Percentiles rank a stretch among this genome's conserved stretches.
These are phyloP conservation scores for Coemansia sp. DNA, from an alignment of 192 early-diverging fungal species.

Conservation along the genomic window DNA sequence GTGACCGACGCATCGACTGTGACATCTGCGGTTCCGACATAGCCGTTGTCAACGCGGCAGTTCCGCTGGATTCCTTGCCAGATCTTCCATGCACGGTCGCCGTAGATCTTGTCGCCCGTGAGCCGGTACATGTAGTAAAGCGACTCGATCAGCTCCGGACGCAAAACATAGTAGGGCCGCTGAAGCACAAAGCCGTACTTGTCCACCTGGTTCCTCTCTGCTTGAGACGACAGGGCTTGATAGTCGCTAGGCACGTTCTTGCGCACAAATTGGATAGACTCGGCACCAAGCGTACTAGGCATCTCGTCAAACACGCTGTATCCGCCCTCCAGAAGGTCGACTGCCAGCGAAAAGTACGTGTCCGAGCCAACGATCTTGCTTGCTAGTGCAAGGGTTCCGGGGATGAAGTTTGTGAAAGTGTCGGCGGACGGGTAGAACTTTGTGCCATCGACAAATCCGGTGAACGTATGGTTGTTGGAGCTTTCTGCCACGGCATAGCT, in stretches of 20 bases:
- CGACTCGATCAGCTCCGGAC: slow-evolving; percentile 77
- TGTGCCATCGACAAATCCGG: slow-evolving; percentile 44
- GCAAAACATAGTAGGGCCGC: slow-evolving; percentile 63
- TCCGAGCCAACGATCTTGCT: slow-evolving; percentile 50
- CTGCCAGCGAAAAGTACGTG: slow-evolving; percentile 41
- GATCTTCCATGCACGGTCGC: slow-evolving; percentile 71
- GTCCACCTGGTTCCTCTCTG: slow-evolving; percentile 17
- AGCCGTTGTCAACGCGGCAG: slow-evolving; percentile 63
- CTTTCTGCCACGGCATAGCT: slow-evolving; percentile 36
- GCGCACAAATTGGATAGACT: slow-evolving; percentile 47
- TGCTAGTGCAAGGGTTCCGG: slow-evolving; percentile 42
- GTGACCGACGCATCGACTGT: slow-evolving; percentile 28
- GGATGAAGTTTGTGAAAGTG: slow-evolving; percentile 52
- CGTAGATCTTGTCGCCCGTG: slow-evolving; percentile 66
- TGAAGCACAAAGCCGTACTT: slow-evolving; percentile 33
- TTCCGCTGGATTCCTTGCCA: slow-evolving; percentile 71
- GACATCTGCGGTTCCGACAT: slow-evolving; percentile 57
- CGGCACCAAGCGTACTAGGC: slow-evolving; percentile 43
- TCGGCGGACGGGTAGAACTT: slow-evolving; percentile 47
- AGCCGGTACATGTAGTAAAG: slow-evolving; percentile 71
- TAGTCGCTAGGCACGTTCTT: slow-evolving; percentile 44
- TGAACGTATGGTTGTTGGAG: slow-evolving; percentile 29
- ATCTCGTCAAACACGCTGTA: slow-evolving; percentile 44
- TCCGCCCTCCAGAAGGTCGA: slow-evolving; percentile 36
- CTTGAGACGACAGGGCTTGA: slow-evolving; percentile 1